These are phyloP conservation scores for Tylopilus sp. DNA, from an alignment of 768 basidiomycete species.

Conservation along the genomic window DNA sequence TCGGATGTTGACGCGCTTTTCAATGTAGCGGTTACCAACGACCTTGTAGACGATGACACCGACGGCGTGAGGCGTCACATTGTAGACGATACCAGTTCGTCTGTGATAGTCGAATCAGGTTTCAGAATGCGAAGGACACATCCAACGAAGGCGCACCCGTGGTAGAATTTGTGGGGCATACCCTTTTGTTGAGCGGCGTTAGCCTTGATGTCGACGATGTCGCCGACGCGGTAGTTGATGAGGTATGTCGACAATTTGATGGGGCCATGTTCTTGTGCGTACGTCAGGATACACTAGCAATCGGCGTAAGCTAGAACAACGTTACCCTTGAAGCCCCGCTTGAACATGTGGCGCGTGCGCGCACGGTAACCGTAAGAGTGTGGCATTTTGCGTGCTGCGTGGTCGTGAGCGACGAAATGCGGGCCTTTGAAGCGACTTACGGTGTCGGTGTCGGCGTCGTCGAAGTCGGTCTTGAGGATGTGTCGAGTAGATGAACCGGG, in stretches of 20 bases:
- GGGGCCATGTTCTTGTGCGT: constrained; percentile 72
- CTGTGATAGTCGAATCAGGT: constrained; percentile 37
- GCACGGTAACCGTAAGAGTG: constrained; percentile 99
- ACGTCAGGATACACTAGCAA: constrained; percentile 9
- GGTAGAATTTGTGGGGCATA: constrained; percentile 99
- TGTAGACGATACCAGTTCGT: constrained; percentile 98
- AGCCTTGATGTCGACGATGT: constrained; percentile 99
- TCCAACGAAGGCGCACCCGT: constrained; percentile 58
- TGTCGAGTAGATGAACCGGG: constrained; percentile 37
- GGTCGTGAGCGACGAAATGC: constrained; percentile 9
- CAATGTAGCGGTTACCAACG: constrained; percentile 97
- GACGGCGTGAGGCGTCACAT: constrained; percentile 91
- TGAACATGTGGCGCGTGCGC: constrained; percentile 99
- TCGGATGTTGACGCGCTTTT: constrained; percentile 98
- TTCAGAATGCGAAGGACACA: neutral
- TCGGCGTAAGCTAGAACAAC: constrained; percentile 12
- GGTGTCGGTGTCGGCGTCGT: constrained; percentile 43
- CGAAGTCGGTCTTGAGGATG: constrained; percentile 46
- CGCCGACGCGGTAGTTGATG: constrained; percentile 90
- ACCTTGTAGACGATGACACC: constrained; percentile 98
- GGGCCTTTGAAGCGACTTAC: constrained; percentile 36
- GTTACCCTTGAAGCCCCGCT: constrained; percentile 95
- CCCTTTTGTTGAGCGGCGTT: constrained; percentile 99
- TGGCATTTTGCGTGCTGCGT: constrained; percentile 81
- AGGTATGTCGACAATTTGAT: constrained; percentile 92